Evolutionary conservation across 1,139 yeast species (phyloP).

Genomic region (Saccharomyces pastorianus): DNA sequence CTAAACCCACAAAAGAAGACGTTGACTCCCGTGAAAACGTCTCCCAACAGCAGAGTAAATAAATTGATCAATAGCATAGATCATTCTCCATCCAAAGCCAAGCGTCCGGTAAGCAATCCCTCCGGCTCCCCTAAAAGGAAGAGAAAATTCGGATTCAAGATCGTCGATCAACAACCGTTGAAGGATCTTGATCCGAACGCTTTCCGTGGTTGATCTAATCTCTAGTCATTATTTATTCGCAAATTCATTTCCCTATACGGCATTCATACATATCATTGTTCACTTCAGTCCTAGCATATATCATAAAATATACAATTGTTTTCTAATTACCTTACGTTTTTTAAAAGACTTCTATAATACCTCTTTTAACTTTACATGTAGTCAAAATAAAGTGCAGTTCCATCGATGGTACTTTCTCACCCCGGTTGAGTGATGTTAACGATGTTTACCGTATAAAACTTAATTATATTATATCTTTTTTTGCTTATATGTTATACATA

Average conservation of each 20-base stretch:
- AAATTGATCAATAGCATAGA: constrained; percentile 24
- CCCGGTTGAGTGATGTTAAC: background rate
- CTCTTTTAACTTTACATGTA: background rate
- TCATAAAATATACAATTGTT: background rate
- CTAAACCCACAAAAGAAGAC: constrained; percentile 25
- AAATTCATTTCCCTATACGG: background rate
- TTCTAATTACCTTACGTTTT: background rate
- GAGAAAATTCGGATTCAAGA: background rate
- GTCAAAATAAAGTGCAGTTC: background rate
- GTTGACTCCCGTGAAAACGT: constrained; percentile 26
- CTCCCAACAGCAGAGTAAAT: constrained; percentile 30
- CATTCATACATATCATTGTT: background rate
- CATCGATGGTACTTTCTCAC: background rate
- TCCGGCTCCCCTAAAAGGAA: background rate
- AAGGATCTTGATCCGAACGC: background rate
- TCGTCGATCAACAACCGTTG: background rate
- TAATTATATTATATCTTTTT: background rate
- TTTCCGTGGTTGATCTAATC: background rate
- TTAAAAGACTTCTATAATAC: background rate
- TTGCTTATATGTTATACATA: background rate
- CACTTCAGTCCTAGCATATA: background rate
- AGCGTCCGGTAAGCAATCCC: constrained; percentile 3
- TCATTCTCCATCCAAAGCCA: background rate
- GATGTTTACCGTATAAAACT: background rate
- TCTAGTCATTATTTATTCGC: background rate